phyloP scores from a whole-genome alignment of 495 filamentous ascomycete genomes.

The Aspergillus asperescens region DNA sequence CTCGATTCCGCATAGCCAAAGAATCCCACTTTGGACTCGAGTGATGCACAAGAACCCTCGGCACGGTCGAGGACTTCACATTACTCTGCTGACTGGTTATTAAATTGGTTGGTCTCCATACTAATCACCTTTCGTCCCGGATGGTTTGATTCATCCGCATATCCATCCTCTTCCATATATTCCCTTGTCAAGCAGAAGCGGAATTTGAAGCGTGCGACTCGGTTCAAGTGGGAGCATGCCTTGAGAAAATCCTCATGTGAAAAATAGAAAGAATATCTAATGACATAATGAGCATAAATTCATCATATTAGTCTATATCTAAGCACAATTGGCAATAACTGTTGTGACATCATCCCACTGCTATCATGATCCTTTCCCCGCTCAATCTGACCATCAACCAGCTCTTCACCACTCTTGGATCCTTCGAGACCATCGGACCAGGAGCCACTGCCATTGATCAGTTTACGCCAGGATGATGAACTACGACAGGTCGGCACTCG shows the following conservation, averaged over 20 bases:
- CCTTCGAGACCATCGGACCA: not conserved
- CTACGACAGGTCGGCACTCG: not conserved
- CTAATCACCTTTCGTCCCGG: not conserved
- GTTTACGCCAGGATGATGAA: not conserved
- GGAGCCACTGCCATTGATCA: not conserved
- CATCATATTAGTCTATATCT: not conserved
- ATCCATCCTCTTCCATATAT: not conserved
- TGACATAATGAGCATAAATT: conserved; percentile 5
- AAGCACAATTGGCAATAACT: too few species aligned
- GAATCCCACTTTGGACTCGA: not conserved
- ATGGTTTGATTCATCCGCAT: not conserved
- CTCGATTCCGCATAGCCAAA: not conserved
- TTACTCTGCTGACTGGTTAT: not conserved
- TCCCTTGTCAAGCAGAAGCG: not conserved
- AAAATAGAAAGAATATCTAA: conserved; percentile 2
- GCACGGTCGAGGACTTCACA: not conserved
- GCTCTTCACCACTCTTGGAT: not conserved
- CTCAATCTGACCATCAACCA: conserved; percentile 4
- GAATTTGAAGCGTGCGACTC: not conserved
- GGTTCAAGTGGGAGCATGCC: not conserved
- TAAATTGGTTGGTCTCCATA: not conserved
- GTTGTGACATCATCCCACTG: conserved; percentile 3
- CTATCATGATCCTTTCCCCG: not conserved
- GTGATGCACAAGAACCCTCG: not conserved
- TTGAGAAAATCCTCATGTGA: not conserved